These are phyloP conservation scores for Sclerotinia spermophila DNA, from an alignment of 2,329 filamentous ascomycete species.

Conservation along the genomic window DNA sequence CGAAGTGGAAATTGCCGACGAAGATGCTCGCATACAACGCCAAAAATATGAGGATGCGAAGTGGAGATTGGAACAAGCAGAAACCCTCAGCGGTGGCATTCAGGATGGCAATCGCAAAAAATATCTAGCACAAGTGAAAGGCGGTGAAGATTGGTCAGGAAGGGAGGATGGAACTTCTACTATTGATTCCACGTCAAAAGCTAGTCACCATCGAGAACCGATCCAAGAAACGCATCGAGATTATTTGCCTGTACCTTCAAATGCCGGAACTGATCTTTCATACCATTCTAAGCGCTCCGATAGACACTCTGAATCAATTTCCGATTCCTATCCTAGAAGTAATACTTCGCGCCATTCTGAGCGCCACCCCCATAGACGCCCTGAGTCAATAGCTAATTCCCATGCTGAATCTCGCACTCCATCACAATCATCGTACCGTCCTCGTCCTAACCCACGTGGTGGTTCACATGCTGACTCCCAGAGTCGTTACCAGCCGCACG, in stretches of 20 bases:
- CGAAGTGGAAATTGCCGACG: neutral
- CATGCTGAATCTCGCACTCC: neutral
- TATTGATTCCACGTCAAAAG: too few relatives aligned
- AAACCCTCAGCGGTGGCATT: neutral
- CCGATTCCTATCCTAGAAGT: neutral
- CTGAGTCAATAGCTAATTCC: neutral
- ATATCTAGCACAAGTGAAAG: too few relatives aligned
- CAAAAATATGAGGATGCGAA: too few relatives aligned
- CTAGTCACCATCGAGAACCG: too few relatives aligned
- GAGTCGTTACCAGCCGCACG: too few relatives aligned
- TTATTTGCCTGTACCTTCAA: neutral
- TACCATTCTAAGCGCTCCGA: too few relatives aligned
- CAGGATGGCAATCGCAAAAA: neutral
- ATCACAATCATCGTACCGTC: neutral
- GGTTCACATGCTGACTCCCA: neutral
- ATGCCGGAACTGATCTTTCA: neutral
- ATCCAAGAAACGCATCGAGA: too few relatives aligned
- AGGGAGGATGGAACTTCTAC: too few relatives aligned
- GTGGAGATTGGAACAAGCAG: neutral
- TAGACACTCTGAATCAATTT: neutral
- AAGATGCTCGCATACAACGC: neutral
- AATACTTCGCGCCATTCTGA: neutral
- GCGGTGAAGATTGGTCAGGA: too few relatives aligned
- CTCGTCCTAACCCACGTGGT: too few relatives aligned
- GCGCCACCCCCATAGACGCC: too few relatives aligned